Conservation (phyloP, 2,329 filamentous ascomycete genomes). For the Fusarium sp. region DNA sequence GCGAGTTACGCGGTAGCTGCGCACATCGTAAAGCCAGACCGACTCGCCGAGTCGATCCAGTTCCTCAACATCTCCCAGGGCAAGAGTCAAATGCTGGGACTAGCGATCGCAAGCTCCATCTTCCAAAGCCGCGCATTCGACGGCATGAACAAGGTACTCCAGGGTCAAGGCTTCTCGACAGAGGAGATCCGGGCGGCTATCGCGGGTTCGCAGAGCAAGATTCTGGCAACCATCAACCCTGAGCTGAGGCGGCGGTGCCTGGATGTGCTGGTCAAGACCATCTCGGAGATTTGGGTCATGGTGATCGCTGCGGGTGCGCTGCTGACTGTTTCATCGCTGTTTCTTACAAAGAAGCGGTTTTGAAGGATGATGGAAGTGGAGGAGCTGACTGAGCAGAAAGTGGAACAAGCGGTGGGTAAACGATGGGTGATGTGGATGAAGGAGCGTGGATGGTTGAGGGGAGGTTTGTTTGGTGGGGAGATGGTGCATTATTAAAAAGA, state of each 20-base stretch:
- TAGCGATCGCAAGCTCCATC: constrained; percentile 22
- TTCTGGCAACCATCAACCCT: constrained; percentile 8
- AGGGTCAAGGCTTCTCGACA: constrained; percentile 18
- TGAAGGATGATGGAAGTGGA: neutral
- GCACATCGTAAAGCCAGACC: constrained; percentile 6
- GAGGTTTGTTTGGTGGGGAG: neutral
- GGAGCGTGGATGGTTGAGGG: neutral
- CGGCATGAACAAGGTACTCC: constrained; percentile 17
- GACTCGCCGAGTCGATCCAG: constrained; percentile 22
- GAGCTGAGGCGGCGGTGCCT: constrained; percentile 16
- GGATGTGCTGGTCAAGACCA: constrained; percentile 22
- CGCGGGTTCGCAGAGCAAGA: constrained; percentile 22
- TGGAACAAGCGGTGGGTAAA: neutral
- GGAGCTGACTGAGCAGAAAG: neutral
- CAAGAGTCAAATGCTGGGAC: constrained; percentile 24
- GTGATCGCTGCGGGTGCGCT: constrained; percentile 23
- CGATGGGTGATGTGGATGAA: neutral
- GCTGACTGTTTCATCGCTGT: constrained; percentile 19
- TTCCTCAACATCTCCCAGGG: constrained; percentile 30
- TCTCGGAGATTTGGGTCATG: constrained; percentile 31
- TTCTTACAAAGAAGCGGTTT: constrained; percentile 21
- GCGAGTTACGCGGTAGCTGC: constrained; percentile 12
- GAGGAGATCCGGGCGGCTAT: constrained; percentile 26
- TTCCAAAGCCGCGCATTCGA: constrained; percentile 26
- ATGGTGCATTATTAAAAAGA: neutral